Conservation (phyloP, 495 filamentous ascomycete genomes). For the Aspergillus bertholletiae region DNA sequence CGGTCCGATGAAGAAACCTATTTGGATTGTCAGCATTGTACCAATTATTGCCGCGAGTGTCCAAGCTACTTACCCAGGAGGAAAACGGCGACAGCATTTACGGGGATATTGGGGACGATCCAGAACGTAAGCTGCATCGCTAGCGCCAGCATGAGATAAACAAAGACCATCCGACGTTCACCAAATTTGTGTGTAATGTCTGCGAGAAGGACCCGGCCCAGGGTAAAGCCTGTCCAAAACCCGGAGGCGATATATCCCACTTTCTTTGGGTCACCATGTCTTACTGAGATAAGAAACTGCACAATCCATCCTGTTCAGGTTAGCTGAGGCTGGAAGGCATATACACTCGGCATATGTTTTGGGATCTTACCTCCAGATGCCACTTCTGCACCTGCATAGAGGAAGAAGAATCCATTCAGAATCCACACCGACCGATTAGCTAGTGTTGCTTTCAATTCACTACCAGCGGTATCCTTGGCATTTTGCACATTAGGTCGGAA, state of each 20-base stretch:
- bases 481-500: constrained; percentile 18
- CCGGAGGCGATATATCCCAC: constrained; percentile 72
- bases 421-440: constrained; percentile 38
- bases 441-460: constrained; percentile 19
- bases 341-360: neutral
- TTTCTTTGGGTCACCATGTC: constrained; percentile 53
- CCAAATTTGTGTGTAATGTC: constrained; percentile 53
- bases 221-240: constrained; percentile 71
- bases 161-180: constrained; percentile 45
- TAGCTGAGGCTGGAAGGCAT: neutral
- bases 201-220: constrained; percentile 48
- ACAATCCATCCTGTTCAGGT: constrained; percentile 58
- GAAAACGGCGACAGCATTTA: constrained; percentile 58
- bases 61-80: too few relatives aligned
- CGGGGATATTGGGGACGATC: constrained; percentile 50
- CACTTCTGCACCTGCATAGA: constrained; percentile 40
- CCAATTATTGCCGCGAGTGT: neutral
- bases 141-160: constrained; percentile 39
- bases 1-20: constrained; percentile 28
- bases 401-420: constrained; percentile 49
- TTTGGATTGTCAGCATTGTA: constrained; percentile 1
- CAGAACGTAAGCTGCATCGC: constrained; percentile 53
- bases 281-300: constrained; percentile 59
- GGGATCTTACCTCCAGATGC: constrained; percentile 37
- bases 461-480: constrained; percentile 17